Evolutionary conservation across 1,139 yeast genomes (phyloP), one percentile per base, ranked within the genome.

Genomic region (Blastobotrys elegans): DNA sequence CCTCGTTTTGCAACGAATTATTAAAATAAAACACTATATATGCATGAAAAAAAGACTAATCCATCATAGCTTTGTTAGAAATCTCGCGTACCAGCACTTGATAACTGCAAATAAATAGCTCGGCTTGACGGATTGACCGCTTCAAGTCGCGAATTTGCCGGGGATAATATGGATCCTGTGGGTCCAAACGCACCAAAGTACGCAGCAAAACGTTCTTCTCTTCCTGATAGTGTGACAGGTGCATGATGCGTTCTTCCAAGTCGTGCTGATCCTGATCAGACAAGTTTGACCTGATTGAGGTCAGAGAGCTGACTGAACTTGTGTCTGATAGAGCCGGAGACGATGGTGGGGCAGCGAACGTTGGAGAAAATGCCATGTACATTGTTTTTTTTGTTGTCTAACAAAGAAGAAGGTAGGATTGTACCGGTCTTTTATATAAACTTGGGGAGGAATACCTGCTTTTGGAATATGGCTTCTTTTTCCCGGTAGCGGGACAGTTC

Each of bases 51-150:
- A n/a, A n/a, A n/a, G n/a, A n/a, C n/a, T n/a, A n/a, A n/a, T n/a
- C n/a, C 41, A 41, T n/a, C 14, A 27, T 10, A 5, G 43, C 24
- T 20, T 20, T 40, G 21, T n/a, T 17, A 13, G 40, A 30, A 5
- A 43, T 31, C 31, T 47, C 50, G 7, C 41, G 31, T 20, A 46
- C 44, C n/a, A 48, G 34, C 10, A 49, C 47, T 26, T 42, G 27
- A 33, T 49, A 49, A 32, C 49, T 43, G 22, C 49, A 49, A 14
- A 46, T 46, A 22, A 48, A 48, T 36, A 49, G 43, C 22, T 49
- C 48, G 2, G 47, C 43, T 29, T 46, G 51, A 2, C 47, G 36
- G 26, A 49, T 49, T 16, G 43, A 42, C 13, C 46, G 33, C 30
- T 43, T 45, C 30, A 46, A 32, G 16, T 33, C 32, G 16, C 40